These are phyloP conservation scores for Aristolochia fimbriata DNA, from an alignment of 164 flowering plant genomes.

Conservation along the genomic window DNA sequence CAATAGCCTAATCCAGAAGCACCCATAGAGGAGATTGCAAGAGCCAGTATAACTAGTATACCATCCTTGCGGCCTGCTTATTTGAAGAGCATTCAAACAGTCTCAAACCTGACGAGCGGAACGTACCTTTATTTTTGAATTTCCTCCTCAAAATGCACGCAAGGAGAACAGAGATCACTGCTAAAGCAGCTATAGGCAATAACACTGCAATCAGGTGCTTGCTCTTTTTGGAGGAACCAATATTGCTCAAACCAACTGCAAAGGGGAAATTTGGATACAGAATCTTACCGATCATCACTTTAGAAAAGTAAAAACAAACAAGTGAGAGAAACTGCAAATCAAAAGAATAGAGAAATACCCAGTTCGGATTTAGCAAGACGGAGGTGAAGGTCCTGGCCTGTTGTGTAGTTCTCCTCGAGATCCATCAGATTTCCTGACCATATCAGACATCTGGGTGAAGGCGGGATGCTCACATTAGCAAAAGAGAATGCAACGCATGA, in stretches of 20 bases:
- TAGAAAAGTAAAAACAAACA: not conserved
- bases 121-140: not conserved
- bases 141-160: constrained; percentile 1
- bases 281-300: not conserved
- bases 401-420: not conserved
- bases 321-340: not conserved
- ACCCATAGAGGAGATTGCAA: too few species aligned
- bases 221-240: not conserved
- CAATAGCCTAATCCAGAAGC: too few species aligned
- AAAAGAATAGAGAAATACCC: not conserved
- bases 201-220: not conserved
- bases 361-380: constrained; percentile 1
- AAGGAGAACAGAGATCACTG: not conserved
- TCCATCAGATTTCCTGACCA: constrained; percentile 7
- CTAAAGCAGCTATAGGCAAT: not conserved
- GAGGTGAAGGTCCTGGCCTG: not conserved
- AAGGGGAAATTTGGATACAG: not conserved
- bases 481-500: constrained; percentile 6
- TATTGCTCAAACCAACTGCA: not conserved
- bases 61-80: not conserved
- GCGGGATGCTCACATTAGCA: constrained; percentile 1
- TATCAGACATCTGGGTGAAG: constrained; percentile 3
- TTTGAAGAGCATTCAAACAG: not conserved
- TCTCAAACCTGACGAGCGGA: too few species aligned
- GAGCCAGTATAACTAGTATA: too few species aligned